Conservation (phyloP, 768 basidiomycete species). For the Pulveroboletus sp. region DNA sequence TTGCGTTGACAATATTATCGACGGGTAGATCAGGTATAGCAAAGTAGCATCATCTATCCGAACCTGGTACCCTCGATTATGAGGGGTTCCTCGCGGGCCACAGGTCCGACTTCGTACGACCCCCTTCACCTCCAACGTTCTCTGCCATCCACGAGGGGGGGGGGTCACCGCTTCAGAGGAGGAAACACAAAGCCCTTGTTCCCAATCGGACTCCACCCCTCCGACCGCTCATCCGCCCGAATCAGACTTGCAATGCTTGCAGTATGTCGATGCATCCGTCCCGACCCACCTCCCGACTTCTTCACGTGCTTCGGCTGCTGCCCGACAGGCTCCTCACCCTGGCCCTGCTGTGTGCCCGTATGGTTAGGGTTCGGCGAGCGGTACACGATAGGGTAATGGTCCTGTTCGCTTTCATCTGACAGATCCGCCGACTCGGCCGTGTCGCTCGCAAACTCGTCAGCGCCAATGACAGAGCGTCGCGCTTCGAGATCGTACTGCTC, state of each 20-base stretch:
- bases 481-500: constrained; percentile 73
- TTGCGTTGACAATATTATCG: neutral
- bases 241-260: constrained; percentile 83
- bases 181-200: constrained; percentile 50
- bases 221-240: constrained; percentile 67
- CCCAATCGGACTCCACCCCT: constrained; percentile 76
- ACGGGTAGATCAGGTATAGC: constrained; percentile 10
- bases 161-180: constrained; percentile 29
- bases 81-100: no score
- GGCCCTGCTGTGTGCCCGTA: neutral
- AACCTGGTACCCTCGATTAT: neutral
- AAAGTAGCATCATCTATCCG: neutral
- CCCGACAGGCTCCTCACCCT: neutral
- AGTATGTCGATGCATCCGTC: constrained; percentile 64
- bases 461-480: constrained; percentile 25
- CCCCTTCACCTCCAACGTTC: neutral
- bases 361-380: constrained; percentile 51
- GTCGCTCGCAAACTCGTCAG: constrained; percentile 31
- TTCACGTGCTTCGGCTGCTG: constrained; percentile 1
- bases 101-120: no score
- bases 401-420: constrained; percentile 58
- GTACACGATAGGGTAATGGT: constrained; percentile 60
- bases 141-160: neutral
- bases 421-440: constrained; percentile 49
- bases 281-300: constrained; percentile 8